These are phyloP conservation scores for Botrytis squamosa DNA, from an alignment of 2,329 filamentous ascomycete species.

Conservation along the genomic window DNA sequence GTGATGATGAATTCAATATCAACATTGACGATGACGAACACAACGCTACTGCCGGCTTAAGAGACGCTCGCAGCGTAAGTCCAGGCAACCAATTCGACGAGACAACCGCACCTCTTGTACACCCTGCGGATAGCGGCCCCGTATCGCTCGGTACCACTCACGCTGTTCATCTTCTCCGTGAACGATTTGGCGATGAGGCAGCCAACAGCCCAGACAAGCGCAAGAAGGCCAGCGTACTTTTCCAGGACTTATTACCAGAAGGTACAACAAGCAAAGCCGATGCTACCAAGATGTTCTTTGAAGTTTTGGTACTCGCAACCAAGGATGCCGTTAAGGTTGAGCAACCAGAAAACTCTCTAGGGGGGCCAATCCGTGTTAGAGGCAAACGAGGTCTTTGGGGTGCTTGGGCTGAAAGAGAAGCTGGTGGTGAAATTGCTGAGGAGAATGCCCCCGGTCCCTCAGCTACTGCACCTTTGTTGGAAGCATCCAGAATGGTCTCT, in stretches of 20 bases:
- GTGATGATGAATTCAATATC: slow-evolving; percentile 48
- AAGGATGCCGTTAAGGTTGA: slow-evolving; percentile 98
- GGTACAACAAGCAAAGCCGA: slow-evolving; percentile 77
- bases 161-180: slow-evolving; percentile 89
- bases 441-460: slow-evolving; percentile 22
- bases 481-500: slow-evolving; percentile 18
- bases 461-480: slow-evolving; percentile 12
- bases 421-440: slow-evolving; percentile 57
- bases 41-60: slow-evolving; percentile 46
- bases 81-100: slow-evolving; percentile 70
- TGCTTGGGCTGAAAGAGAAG: slow-evolving; percentile 82
- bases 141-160: slow-evolving; percentile 92
- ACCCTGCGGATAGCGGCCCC: slow-evolving; percentile 79
- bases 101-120: slow-evolving; percentile 70
- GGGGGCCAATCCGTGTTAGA: slow-evolving; percentile 76
- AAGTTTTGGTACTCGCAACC: slow-evolving; percentile 90
- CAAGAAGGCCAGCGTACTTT: slow-evolving; percentile 74
- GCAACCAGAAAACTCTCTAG: slow-evolving; percentile 70
- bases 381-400: slow-evolving; percentile 97
- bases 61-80: slow-evolving; percentile 39
- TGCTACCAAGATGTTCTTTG: slow-evolving; percentile 99
- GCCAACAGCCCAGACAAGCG: slow-evolving; percentile 69
- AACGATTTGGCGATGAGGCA: slow-evolving; percentile 75
- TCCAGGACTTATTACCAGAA: slow-evolving; percentile 89
- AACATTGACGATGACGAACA: slow-evolving; percentile 48